Percentiles rank a stretch among this genome's conserved stretches.
These are phyloP conservation scores for Crithidia thermophila DNA, from an alignment of 208 protist genomes.

Conservation along the genomic window DNA sequence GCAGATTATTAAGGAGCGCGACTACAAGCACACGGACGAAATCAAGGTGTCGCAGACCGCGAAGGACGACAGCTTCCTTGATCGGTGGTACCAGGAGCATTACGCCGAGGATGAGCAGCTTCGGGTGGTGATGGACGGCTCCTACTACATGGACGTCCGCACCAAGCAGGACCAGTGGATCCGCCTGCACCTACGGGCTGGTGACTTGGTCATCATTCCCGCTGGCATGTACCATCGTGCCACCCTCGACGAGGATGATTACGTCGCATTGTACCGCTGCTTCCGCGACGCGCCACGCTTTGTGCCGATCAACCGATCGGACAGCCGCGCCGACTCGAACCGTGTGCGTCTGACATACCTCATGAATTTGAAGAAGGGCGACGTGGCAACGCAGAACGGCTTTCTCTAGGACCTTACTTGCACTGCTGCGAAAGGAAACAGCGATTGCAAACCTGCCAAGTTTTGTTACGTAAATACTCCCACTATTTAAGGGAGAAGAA, in stretches of 20 bases:
- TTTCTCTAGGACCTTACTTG: constrained; percentile 43
- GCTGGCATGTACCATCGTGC: constrained; percentile 86
- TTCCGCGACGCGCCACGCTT: constrained; percentile 87
- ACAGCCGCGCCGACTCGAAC: constrained; percentile 65
- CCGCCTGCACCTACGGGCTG: constrained; percentile 70
- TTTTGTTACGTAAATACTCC: no score
- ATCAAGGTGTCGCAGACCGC: constrained; percentile 84
- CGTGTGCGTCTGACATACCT: constrained; percentile 85
- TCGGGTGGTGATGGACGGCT: constrained; percentile 88
- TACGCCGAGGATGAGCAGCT: constrained; percentile 95
- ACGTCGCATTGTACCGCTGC: constrained; percentile 79
- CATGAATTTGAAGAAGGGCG: constrained; percentile 89
- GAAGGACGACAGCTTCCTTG: constrained; percentile 88
- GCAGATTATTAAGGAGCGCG: constrained; percentile 84
- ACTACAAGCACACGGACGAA: constrained; percentile 93
- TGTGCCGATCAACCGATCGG: constrained; percentile 75
- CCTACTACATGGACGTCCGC: constrained; percentile 93
- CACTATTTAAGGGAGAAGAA: no score
- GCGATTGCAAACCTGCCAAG: no score
- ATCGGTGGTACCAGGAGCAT: constrained; percentile 94
- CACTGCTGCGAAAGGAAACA: not conserved
- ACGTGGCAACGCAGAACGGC: constrained; percentile 77
- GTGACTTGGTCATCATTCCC: constrained; percentile 89
- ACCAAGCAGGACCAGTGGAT: constrained; percentile 94
- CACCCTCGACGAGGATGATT: constrained; percentile 91